phyloP scores from a whole-genome alignment of 805 yeast genomes.

The Yarrowia sp. region DNA sequence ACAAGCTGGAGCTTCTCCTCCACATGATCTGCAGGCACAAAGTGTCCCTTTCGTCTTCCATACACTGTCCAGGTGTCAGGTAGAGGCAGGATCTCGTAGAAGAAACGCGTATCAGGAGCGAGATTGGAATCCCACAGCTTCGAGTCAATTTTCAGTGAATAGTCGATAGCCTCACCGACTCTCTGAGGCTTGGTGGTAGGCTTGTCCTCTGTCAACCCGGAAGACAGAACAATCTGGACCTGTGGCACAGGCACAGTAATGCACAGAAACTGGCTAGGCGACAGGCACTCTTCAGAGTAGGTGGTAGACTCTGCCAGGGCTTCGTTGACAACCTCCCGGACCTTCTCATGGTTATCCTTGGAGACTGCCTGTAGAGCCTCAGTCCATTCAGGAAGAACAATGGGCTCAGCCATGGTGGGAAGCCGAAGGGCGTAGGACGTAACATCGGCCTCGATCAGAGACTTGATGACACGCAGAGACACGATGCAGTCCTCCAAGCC shows the following conservation, averaged over 20 bases:
- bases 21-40: conserved; percentile 40
- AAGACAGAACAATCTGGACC: conserved; percentile 25
- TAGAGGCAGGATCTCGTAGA: conserved; percentile 48
- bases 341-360: conserved; percentile 4
- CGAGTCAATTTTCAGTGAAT: conserved; percentile 25
- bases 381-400: neutral
- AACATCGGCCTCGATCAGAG: conserved; percentile 26
- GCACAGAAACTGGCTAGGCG: neutral
- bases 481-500: conserved; percentile 24
- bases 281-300: neutral
- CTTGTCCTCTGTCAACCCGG: conserved; percentile 1
- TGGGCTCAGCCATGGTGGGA: neutral
- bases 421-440: conserved; percentile 26
- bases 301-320: conserved; percentile 6
- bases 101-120: conserved; percentile 38
- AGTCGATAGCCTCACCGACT: neutral
- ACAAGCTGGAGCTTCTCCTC: conserved; percentile 42
- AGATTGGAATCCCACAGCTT: conserved; percentile 18
- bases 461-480: conserved; percentile 10
- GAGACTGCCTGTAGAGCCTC: conserved; percentile 13
- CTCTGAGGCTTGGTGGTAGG: conserved; percentile 2
- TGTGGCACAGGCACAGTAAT: conserved; percentile 22
- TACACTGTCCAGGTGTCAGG: conserved; percentile 77
- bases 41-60: conserved; percentile 59
- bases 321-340: neutral